Evolutionary conservation across 306 rosid species (phyloP).

Genomic region (Malus sylvestris): DNA sequence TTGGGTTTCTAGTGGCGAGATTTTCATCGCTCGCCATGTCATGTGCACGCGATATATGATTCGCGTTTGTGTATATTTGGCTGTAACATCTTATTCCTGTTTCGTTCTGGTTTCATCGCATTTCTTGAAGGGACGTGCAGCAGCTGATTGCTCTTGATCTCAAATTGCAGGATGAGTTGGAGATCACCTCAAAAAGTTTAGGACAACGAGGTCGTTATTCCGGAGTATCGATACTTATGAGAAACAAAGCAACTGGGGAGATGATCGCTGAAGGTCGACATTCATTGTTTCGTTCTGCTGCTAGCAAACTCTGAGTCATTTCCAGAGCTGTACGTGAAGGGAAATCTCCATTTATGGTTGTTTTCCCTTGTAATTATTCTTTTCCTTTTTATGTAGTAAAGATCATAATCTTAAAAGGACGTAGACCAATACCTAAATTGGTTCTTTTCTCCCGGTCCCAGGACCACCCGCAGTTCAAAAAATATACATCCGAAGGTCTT

Average conservation of each 20-base stretch:
- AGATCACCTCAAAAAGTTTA: constrained; percentile 52
- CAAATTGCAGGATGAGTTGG: constrained; percentile 74
- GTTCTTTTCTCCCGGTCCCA: no score
- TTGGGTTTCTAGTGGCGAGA: neutral
- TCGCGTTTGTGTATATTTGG: neutral
- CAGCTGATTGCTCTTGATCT: neutral
- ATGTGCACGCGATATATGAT: neutral
- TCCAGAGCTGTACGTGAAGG: no score
- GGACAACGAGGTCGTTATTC: constrained; percentile 68
- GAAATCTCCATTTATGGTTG: neutral
- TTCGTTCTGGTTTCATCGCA: neutral
- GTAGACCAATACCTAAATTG: neutral
- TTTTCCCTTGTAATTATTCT: neutral
- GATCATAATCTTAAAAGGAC: neutral
- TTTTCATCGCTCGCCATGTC: neutral
- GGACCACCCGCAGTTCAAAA: no score
- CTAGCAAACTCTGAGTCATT: constrained; percentile 50
- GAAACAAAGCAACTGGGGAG: constrained; percentile 70
- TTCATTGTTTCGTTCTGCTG: constrained; percentile 51
- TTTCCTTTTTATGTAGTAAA: neutral
- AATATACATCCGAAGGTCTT: no score
- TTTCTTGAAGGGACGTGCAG: no score
- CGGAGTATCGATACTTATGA: constrained; percentile 51
- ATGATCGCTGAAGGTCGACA: constrained; percentile 87
- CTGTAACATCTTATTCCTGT: neutral